A percentile compares a stretch with the other conserved stretches of the same genome.
Conservation (phyloP, 2,329 filamentous ascomycete genomes). For the Colletotrichum sp. region DNA sequence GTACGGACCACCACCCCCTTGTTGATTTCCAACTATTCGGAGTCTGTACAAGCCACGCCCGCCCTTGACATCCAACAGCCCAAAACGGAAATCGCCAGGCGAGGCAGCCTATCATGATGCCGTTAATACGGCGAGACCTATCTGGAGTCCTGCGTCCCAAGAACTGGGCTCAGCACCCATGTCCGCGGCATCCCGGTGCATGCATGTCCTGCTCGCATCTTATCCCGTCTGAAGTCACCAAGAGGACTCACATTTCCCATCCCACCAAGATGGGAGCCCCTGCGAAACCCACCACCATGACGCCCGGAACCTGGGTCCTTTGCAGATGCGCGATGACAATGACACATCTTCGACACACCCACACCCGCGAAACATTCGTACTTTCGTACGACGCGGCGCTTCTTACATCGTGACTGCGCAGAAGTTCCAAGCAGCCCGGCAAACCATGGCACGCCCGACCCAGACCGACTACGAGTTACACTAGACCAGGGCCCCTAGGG, state of each 20-base stretch:
- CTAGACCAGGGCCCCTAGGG: background rate
- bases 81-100: constrained; percentile 4
- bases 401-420: background rate
- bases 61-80: background rate
- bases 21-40: background rate
- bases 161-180: background rate
- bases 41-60: constrained; percentile 11
- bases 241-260: background rate
- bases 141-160: background rate
- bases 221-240: background rate
- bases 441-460: background rate
- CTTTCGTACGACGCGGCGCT: background rate
- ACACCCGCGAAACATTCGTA: background rate
- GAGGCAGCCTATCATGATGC: background rate
- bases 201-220: background rate
- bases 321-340: constrained; percentile 1
- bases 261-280: background rate
- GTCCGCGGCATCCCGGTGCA: background rate
- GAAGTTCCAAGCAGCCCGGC: background rate
- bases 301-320: background rate
- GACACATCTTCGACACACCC: background rate
- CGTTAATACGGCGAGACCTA: background rate
- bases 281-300: background rate
- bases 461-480: background rate
- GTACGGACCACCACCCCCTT: background rate